Base-by-base conservation (phyloP, 2,329 filamentous ascomycete genomes). In the Epichloe uncinata region DNA sequence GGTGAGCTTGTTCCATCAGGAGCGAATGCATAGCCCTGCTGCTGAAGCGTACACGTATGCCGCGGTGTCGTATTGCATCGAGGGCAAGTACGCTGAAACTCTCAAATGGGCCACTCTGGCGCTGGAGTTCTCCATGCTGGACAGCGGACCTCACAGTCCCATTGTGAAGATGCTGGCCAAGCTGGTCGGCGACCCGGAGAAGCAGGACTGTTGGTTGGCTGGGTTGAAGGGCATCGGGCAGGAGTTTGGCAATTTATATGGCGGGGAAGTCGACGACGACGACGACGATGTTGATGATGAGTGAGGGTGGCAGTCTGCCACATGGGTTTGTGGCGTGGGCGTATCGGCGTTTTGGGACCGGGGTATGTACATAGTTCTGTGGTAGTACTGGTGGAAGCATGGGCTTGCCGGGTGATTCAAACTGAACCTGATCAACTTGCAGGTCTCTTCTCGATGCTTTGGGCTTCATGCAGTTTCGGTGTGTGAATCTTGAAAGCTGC, bases 1-100 rank as follows among this genome's bases (percentile, higher is more conserved):
- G 30, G 56, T 70, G 38, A 65, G 61, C 40, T 55, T 72, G 42
- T 67, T 65, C 54, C 55, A 69, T 56, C 66, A 69, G 58, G 69
- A 72, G 60, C 57, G 61, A 36, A 57, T 71, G 20, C 61, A 65
- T 57, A 58, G 59, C 5, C 46, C 56, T 44, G 51, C 65, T 37
- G 57, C 63, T 50, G 65, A 67, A 55, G 66, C 65, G 11, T 69
- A 67, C 53, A 56, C 59, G 42, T 58, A 64, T 34, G 66, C 69
- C 18, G 69, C 69, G 37, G 54, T 69, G 16, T 64, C 69, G 57
- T 66, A 61, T 51, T 71, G 66, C 55, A 65, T 62, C 6, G 58
- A 57, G 5, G 70, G 70, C 22, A 65, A 69, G 50, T 59, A 64
- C 33, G 69, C 66, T 67, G 48, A 57, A 26, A 67, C 69, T 15